Conservation (phyloP, 164 flowering plant species). For the Platanus orientalis region DNA sequence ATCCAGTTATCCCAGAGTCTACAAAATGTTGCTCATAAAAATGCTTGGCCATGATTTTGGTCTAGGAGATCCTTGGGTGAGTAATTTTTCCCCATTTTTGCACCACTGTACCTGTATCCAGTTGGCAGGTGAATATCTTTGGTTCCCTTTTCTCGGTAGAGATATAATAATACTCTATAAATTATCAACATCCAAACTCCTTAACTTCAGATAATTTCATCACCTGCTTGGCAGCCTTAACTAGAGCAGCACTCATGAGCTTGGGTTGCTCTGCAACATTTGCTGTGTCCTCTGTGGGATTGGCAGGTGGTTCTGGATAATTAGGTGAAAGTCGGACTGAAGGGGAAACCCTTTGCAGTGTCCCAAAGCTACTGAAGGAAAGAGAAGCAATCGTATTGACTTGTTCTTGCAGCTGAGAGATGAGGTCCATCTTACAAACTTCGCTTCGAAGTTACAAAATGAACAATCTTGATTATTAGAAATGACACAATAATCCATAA, state of each 20-base stretch:
- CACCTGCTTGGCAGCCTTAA: constrained; percentile 94
- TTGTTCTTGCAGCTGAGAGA: constrained; percentile 85
- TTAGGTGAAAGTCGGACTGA: constrained; percentile 71
- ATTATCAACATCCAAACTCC: too few relatives aligned
- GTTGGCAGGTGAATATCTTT: too few relatives aligned
- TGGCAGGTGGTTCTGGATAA: constrained; percentile 74
- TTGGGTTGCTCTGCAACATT: constrained; percentile 65
- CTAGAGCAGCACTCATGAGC: constrained; percentile 66
- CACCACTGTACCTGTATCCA: too few relatives aligned
- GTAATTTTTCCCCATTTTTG: too few relatives aligned
- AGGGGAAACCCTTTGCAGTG: constrained; percentile 91
- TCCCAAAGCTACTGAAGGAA: constrained; percentile 75
- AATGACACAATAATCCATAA: not conserved
- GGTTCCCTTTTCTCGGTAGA: too few relatives aligned
- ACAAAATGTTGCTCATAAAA: too few relatives aligned
- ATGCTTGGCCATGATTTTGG: too few relatives aligned
- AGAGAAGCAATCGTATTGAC: constrained; percentile 56
- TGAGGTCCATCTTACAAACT: constrained; percentile 62
- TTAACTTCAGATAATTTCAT: too few relatives aligned
- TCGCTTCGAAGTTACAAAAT: constrained; percentile 1
- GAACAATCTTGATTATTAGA: not conserved
- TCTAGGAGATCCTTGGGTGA: too few relatives aligned
- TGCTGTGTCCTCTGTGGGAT: constrained; percentile 36
- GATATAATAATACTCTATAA: too few relatives aligned
- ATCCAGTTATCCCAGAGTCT: too few relatives aligned